Evolutionary conservation across 176 grass and related monocot species (phyloP), one percentile per base, ranked within the genome.

Genomic region (Secale cereale): DNA sequence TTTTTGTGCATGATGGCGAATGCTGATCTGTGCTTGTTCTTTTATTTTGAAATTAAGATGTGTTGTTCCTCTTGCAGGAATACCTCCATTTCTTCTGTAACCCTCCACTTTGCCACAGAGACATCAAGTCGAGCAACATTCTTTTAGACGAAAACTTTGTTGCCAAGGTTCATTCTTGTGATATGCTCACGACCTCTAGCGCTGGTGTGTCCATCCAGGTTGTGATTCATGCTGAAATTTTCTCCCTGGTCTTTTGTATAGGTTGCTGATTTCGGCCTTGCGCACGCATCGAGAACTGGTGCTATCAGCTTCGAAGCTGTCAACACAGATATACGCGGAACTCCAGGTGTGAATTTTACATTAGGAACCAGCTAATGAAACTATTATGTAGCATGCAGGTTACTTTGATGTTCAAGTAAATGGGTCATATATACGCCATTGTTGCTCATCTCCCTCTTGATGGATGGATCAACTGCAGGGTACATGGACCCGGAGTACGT

Each of bases 401-500:
- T 69, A 26, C 2, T 10, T 52, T 36, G 1, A 16, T 31, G 19
- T 72, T 63, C 1, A 59, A 59, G 29, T 29, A 83, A 16, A 39
- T 46, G 4, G 43, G 15, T 12, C 19, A 43, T 50, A 63, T 13
- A 13, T 40, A 54, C 43, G 16, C 20, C 1, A 28, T 10, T 63
- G 40, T 25, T 59, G 46, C 68, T 90, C 67, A 84, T 54, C 25
- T 32, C 10, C 41, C 7, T 75, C 6, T n/a, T 59, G 37, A 39
- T 39, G 8, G 22, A 14, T 62, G 63, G 25, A 75, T 33, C 1
- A 30, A 78, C 40, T 63, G 78, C 89, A 98, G 96, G 96, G 43
- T 98, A 98, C 82, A 98, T 98, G 96, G 96, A 98, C 76, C 96
- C 96, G n/a, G 96, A 98, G 77, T 98, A 98, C 35, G 91, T 98